Evolutionary conservation across 2,329 filamentous ascomycete genomes (phyloP).

Genomic region (Fusarium sp.): DNA sequence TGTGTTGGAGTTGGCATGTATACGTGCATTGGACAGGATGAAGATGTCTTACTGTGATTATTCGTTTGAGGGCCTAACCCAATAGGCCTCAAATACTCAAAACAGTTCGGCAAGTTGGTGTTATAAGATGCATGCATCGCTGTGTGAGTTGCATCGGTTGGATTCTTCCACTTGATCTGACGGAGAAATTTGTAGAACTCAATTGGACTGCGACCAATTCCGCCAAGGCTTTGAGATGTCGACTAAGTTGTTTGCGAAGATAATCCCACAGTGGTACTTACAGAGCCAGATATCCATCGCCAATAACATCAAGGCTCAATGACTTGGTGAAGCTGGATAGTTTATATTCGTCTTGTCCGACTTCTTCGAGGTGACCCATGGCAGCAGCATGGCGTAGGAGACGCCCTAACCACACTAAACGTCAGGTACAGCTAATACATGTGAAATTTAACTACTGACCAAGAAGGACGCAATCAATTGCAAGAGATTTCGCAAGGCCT

Average conservation of each 20-base stretch:
- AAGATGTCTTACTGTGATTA: not conserved
- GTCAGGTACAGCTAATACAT: not conserved
- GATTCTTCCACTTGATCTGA: not conserved
- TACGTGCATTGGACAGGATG: no score
- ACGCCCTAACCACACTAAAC: not conserved
- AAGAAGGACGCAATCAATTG: not conserved
- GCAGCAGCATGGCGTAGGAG: not conserved
- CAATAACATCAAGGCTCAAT: not conserved
- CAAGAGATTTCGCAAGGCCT: not conserved
- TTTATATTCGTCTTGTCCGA: not conserved
- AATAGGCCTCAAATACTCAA: not conserved
- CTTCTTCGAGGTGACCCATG: not conserved
- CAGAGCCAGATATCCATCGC: not conserved
- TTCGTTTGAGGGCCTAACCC: not conserved
- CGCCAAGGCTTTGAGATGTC: not conserved
- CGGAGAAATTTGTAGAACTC: not conserved
- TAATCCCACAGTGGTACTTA: not conserved
- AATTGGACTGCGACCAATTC: not conserved
- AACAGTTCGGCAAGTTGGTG: not conserved
- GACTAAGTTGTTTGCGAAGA: not conserved
- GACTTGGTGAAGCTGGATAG: not conserved
- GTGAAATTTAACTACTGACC: not conserved
- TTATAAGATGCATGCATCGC: not conserved
- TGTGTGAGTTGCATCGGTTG: not conserved
- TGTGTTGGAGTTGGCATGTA: not conserved